phyloP scores from a whole-genome alignment of 345 rosid genomes.

The Mallotus nudiflorus region DNA sequence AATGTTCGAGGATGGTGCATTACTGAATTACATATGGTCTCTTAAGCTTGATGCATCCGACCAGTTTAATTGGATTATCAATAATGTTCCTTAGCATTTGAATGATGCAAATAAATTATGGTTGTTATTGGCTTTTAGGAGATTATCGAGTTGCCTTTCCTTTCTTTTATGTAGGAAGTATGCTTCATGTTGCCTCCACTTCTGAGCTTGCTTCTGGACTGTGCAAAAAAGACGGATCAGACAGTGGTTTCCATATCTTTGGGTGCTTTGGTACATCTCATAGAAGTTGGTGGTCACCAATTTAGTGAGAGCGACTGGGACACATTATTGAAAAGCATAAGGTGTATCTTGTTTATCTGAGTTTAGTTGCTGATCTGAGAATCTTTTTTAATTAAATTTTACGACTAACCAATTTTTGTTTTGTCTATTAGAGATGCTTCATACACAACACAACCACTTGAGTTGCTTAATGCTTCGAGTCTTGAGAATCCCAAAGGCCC shows the following conservation, averaged over 20 bases:
- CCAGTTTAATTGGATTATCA: not conserved
- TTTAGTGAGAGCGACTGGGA: conserved; percentile 97
- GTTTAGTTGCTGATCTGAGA: not conserved
- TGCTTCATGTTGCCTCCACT: conserved; percentile 98
- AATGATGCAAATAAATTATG: not conserved
- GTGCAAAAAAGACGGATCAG: conserved; percentile 96
- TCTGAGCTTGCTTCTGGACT: conserved; percentile 86
- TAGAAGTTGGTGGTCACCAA: conserved; percentile 98
- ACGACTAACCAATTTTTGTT: conserved; percentile 16
- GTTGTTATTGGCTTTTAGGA: conserved; percentile 1
- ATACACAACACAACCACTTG: conserved; percentile 95
- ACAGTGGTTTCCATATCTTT: conserved; percentile 93
- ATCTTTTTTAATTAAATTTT: not conserved
- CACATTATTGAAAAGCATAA: conserved; percentile 90
- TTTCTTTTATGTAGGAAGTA: conserved; percentile 68
- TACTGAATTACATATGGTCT: not conserved
- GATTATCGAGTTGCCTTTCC: conserved; percentile 18
- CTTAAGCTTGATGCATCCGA: not conserved
- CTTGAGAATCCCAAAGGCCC: conserved; percentile 51
- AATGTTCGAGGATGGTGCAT: not conserved
- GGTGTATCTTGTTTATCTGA: conserved; percentile 41
- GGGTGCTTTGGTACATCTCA: conserved; percentile 96
- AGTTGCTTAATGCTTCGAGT: conserved; percentile 78
- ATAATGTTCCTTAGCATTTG: not conserved
- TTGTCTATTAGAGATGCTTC: conserved; percentile 74